Percentiles rank a stretch among this genome's conserved stretches.
Conservation (phyloP, 2,329 filamentous ascomycete species). For the Aspergillus sp. region DNA sequence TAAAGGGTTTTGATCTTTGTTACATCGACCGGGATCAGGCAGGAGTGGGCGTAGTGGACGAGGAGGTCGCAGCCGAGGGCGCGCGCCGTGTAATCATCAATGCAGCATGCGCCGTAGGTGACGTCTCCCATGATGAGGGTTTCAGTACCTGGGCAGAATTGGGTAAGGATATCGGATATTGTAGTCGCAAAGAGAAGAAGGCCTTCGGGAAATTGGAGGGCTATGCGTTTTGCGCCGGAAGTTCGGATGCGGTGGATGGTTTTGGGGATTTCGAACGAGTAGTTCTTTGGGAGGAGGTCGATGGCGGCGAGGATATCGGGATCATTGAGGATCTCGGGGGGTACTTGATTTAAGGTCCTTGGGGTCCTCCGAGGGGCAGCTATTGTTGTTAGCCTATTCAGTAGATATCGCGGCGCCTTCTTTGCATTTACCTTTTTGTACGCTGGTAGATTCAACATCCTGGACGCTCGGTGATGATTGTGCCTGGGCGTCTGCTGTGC, state of each 20-base stretch:
- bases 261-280: constrained; percentile 98
- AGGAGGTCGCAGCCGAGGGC: constrained; percentile 92
- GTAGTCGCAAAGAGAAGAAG: constrained; percentile 94
- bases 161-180: constrained; percentile 91
- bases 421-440: constrained; percentile 37
- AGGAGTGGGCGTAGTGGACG: constrained; percentile 96
- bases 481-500: constrained; percentile 59
- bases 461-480: constrained; percentile 59
- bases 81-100: constrained; percentile 95
- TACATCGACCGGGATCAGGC: constrained; percentile 91
- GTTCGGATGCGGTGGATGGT: constrained; percentile 92
- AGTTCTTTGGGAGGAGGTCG: constrained; percentile 84
- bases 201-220: constrained; percentile 96
- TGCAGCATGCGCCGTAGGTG: constrained; percentile 97
- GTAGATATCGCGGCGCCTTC: constrained; percentile 3
- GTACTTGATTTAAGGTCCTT: constrained; percentile 86
- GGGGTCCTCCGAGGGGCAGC: constrained; percentile 71
- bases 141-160: constrained; percentile 88
- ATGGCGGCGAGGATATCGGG: constrained; percentile 84
- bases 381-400: constrained; percentile 35
- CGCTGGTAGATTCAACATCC: constrained; percentile 61
- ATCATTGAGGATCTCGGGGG: constrained; percentile 81
- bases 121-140: constrained; percentile 99
- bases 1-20: constrained; percentile 97
- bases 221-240: constrained; percentile 75